Evolutionary conservation across 164 flowering plant genomes (phyloP).

Genomic region (Vitis amurensis): DNA sequence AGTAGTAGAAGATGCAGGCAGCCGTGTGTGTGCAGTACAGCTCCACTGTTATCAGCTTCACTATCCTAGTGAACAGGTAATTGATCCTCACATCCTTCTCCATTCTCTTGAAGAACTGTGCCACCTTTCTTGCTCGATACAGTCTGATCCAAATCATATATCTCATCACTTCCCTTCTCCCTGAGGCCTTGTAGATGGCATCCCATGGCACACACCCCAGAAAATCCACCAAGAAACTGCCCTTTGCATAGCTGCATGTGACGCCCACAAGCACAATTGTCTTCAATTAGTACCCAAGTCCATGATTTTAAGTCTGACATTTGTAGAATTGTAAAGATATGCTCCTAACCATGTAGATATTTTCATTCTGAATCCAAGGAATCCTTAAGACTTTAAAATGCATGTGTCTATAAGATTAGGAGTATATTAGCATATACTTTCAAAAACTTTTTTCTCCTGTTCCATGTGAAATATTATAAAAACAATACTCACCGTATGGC

Average conservation of each 20-base stretch:
- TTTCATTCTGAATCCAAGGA: too few relatives aligned
- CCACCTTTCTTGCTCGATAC: slow-evolving; percentile 45
- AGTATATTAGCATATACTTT: too few relatives aligned
- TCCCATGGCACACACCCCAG: slow-evolving; percentile 93
- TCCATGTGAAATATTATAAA: background rate
- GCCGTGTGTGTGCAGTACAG: slow-evolving; percentile 79
- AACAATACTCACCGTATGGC: slow-evolving; percentile 54
- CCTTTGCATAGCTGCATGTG: slow-evolving; percentile 68
- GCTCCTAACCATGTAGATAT: too few relatives aligned
- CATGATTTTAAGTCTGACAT: too few relatives aligned
- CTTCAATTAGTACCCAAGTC: too few relatives aligned
- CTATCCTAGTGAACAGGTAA: slow-evolving; percentile 64
- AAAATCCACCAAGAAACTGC: slow-evolving; percentile 67
- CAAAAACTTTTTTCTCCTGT: too few relatives aligned
- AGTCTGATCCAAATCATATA: slow-evolving; percentile 68
- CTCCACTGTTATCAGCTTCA: slow-evolving; percentile 67
- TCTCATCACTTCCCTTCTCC: slow-evolving; percentile 58
- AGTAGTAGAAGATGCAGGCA: slow-evolving; percentile 74
- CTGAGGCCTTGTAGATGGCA: slow-evolving; percentile 66
- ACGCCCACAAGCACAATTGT: too few relatives aligned
- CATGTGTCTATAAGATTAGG: too few relatives aligned
- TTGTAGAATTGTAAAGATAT: too few relatives aligned
- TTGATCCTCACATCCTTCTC: slow-evolving; percentile 77
- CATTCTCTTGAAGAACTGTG: slow-evolving; percentile 45
- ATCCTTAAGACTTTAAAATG: too few relatives aligned